Base-by-base conservation (phyloP, 805 yeast species). In the Debaryomyces castellii region DNA sequence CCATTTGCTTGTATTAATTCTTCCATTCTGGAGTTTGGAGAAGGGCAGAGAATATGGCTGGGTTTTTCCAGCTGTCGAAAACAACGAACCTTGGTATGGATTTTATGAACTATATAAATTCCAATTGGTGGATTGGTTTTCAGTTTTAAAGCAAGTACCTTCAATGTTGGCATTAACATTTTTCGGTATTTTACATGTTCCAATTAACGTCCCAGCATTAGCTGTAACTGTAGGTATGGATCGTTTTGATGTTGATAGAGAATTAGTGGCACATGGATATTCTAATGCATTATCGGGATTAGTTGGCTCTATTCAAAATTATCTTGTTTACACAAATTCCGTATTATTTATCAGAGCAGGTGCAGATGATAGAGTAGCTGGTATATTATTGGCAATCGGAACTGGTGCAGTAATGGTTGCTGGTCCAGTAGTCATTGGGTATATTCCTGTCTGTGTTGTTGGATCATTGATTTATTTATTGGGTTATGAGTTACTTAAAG, bases 121-220 rank as follows among this genome's bases (percentile, higher is more conserved):
- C 56, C 63, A 67, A 3, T 63, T 76, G 23, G 94, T 89, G n/a
- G 82, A 88, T 62, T 89, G 96, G 94, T 59, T 68, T 50, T 74
- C 83, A 23, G 73, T 94, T 21, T 40, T 81, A 2, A 69, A 76
- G 44, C 89, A 90, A 57, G 49, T 90, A 16, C 99, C 99, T 5
- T 86, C 96, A 2, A 94, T 94, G 97, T 68, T 92, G 45, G 99
- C 99, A 0, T 73, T 94, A 51, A 91, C 98, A 0, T 94, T 94
- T 61, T 94, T 94, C 59, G 99, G 99, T 10, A 86, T 94, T 33
- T 69, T 94, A 45, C 99, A 94, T 58, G 99, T 94, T 9, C 99
- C 99, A 3, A 94, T 94, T 49, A 94, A 94, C 62, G 97, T 94
- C 11, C 99, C 99, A 1, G 98, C 99, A 0, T 74, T 94, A 39